Evolutionary conservation across 2,329 filamentous ascomycete genomes (phyloP), one percentile per base, ranked within the genome.

Genomic region (Alternaria rosae): DNA sequence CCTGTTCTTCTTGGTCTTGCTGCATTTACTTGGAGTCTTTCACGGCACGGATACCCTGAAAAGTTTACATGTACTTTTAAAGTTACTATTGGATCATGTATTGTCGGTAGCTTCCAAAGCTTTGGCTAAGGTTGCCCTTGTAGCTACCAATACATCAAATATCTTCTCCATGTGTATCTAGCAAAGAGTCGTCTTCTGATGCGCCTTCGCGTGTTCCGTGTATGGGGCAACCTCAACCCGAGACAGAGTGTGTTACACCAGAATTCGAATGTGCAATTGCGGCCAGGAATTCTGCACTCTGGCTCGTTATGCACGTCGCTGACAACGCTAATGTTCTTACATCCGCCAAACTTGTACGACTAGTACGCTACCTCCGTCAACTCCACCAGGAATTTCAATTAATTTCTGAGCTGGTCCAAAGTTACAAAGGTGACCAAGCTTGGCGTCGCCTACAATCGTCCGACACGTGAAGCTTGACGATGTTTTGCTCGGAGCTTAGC

Each of bases 11-110:
- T 17, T 50, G 50, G 32, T 59, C n/a, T 59, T 51, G 25, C 50
- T 61, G 61, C 65, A 68, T 68, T 58, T 66, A 48, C 54, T 42
- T 56, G 67, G 67, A 64, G 67, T 69, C 60, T 65, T 58, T 61
- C 63, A 67, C 57, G 59, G 58, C 55, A 53, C 23, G 44, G 61
- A 69, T 69, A 69, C 67, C 65, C 67, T 59, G 30, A 64, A 67
- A 67, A 65, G 56, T 57, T 45, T n/a, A 50, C 23, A 12, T 48
- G 41, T 54, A 26, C 26, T 38, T 38, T 17, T 38, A 57, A 41
- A 23, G 11, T 41, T 38, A 47, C 52, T 13, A 48, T 41, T 21
- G 23, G 41, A 21, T 26, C 52, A 13, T 25, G 28, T 52, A 12
- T 56, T 42, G 32, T 52, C 32, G 7, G n/a, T 20, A 43, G 13